Evolutionary conservation across 2,329 filamentous ascomycete species (phyloP), one percentile per base, ranked within the genome.

Genomic region (Fusarium sp.): DNA sequence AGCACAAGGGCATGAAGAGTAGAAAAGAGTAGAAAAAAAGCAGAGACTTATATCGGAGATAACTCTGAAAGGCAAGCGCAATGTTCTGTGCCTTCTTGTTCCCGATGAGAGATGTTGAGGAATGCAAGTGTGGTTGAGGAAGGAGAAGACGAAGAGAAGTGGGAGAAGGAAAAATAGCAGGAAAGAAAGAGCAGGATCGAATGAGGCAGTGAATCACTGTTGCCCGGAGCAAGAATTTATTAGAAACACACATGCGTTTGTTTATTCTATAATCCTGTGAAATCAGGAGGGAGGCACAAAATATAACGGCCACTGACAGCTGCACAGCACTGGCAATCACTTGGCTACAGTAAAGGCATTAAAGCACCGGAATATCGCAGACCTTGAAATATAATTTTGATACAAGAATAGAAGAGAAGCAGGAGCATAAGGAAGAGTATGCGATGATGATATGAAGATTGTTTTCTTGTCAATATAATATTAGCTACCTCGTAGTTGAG

Each of bases 261-360:
- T 10, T 62, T 52, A 27, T 27, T 23, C 5, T 21, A 23, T 39
- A 37, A 59, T n/a, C 15, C 31, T 35, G 42, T 27, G 38, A 55
- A 63, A 46, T 42, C 49, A 35, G 39, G 54, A 51, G 41, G 31
- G 44, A 58, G 66, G 41, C 58, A 44, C 29, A 21, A 70, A 41
- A 35, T 21, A 12, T 39, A n/a, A n/a, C 48, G 45, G 41, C 38
- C 23, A 51, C 48, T 66, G 52, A 46, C 61, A 69, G 66, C 23
- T 73, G 29, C 29, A 25, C 19, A 56, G 41, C 70, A 70, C 61
- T 63, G 70, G 37, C 54, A 48, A 63, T 51, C 33, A 54, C 41
- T 56, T 46, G 2, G 19, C 42, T 35, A 19, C 25, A 52, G 23
- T n/a, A 23, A 27, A 33, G 31, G 31, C 46, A 46, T 25, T 7